A percentile compares a stretch with the other conserved stretches of the same genome.
Evolutionary conservation across 352 stramenopile genomes (phyloP).

Genomic region (Blastocystis sp.): DNA sequence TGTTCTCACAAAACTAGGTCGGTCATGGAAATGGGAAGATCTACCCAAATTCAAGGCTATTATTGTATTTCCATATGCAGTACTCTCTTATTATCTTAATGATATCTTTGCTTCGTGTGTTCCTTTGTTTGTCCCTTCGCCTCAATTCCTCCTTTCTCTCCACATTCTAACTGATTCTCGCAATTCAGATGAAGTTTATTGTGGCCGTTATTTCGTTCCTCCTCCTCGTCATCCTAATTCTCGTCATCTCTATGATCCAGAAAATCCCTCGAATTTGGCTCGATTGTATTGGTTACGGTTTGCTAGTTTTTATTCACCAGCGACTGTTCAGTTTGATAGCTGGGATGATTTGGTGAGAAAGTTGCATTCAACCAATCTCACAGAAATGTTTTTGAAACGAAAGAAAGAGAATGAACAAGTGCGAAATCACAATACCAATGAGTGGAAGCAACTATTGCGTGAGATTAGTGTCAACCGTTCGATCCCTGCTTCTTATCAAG

Average conservation of each 20-base stretch:
- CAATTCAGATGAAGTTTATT: not conserved
- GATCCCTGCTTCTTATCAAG: not conserved
- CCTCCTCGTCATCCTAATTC: not conserved
- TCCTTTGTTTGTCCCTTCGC: slow-evolving; percentile 31
- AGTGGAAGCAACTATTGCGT: not conserved
- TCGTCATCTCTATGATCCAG: not conserved
- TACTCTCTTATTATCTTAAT: slow-evolving; percentile 37
- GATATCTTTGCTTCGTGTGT: not conserved
- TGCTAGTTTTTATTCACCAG: slow-evolving; percentile 15
- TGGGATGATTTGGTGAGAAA: not conserved
- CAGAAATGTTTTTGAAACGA: not conserved
- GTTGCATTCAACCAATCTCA: not conserved
- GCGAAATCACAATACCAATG: slow-evolving; percentile 5
- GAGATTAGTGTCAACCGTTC: not conserved
- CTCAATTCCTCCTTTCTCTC: not conserved
- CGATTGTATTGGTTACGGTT: slow-evolving; percentile 20
- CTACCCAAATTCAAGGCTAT: not conserved
- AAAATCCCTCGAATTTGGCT: not conserved
- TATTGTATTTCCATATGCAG: slow-evolving; percentile 49
- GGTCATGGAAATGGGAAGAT: not conserved
- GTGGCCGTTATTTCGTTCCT: not conserved
- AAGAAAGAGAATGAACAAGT: not conserved
- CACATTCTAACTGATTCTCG: not conserved
- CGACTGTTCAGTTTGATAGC: not conserved
- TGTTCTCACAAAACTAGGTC: not conserved